These are phyloP conservation scores for Naganishia cerealis DNA, from an alignment of 1,284 basidiomycete species.

Conservation along the genomic window DNA sequence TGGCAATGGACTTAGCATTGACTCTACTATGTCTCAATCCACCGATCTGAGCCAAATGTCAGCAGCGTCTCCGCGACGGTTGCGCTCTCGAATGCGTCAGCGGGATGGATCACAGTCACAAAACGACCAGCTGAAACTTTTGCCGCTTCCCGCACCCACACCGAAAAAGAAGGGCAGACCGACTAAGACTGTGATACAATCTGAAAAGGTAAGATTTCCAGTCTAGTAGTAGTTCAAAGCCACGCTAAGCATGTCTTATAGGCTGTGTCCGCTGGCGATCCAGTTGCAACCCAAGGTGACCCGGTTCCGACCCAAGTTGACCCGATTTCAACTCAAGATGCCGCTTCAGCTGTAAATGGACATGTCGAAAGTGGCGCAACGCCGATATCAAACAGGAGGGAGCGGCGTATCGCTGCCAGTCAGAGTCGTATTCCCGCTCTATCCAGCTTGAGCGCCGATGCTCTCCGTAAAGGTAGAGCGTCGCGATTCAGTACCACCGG, in stretches of 20 bases:
- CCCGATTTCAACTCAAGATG: not conserved
- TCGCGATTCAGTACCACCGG: conserved; percentile 19
- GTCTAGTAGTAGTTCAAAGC: not conserved
- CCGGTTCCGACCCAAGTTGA: not conserved
- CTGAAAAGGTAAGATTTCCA: not conserved
- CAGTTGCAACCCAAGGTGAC: not conserved
- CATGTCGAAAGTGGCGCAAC: not conserved
- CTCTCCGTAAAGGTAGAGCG: conserved; percentile 27
- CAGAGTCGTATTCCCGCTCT: conserved; percentile 28
- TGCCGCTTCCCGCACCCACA: not conserved
- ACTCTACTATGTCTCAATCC: conserved; percentile 12
- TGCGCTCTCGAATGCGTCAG: conserved; percentile 15
- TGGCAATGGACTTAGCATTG: not conserved
- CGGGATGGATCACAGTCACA: conserved; percentile 18
- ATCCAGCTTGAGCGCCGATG: conserved; percentile 31
- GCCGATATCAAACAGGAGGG: conserved; percentile 5
- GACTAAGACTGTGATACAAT: not conserved
- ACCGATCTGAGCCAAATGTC: conserved; percentile 6
- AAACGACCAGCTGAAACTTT: not conserved
- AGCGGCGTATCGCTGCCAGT: conserved; percentile 18
- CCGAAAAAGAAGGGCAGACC: conserved; percentile 4
- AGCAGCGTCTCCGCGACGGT: conserved; percentile 2
- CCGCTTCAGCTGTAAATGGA: not conserved
- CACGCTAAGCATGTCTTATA: not conserved
- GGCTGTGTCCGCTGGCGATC: not conserved